A percentile compares a stretch with the other conserved stretches of the same genome.
Evolutionary conservation across 306 rosid species (phyloP).

Genomic region (Potentilla sterilis): DNA sequence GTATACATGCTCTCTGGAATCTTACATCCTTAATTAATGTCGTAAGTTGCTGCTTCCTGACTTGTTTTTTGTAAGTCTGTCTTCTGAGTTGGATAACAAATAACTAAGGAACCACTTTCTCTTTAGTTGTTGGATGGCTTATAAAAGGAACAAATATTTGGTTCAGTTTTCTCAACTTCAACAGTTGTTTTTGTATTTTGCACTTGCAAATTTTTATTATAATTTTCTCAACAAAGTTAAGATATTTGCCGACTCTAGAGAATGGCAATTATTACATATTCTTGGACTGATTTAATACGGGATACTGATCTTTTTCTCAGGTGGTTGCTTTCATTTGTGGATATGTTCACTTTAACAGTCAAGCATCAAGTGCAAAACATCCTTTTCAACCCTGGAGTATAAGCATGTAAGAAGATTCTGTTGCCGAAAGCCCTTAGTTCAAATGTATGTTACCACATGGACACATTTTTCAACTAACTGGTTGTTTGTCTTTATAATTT

Average conservation of each 20-base stretch:
- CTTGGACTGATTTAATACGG: neutral
- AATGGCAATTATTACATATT: neutral
- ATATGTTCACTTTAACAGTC: conserved; percentile 70
- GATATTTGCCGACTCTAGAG: neutral
- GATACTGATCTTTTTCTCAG: conserved; percentile 33
- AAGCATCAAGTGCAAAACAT: conserved; percentile 53
- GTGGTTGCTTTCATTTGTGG: conserved; percentile 93
- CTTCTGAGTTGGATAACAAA: neutral
- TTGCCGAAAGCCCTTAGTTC: neutral
- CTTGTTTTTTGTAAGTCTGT: neutral
- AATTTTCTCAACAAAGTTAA: neutral
- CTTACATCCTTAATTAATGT: conserved; percentile 79
- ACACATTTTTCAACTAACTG: neutral
- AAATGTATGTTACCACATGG: neutral
- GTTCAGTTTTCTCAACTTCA: neutral
- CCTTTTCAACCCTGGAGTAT: conserved; percentile 81
- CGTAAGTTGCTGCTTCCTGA: conserved; percentile 51
- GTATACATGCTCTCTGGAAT: conserved; percentile 91
- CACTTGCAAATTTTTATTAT: neutral
- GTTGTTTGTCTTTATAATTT: neutral
- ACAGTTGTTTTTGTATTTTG: neutral
- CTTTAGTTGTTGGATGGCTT: neutral
- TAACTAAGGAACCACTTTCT: neutral
- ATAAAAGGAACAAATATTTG: neutral
- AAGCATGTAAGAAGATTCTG: conserved; percentile 62